These are phyloP conservation scores for grape (Vitis vinifera) DNA, from an alignment of 164 flowering plant genomes.

Conservation along the genomic window ASM3070453v1 NC_081807.1:2851001-2851500, in stretches of 20 bases:
- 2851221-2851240: conserved; percentile 90
- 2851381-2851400: too few relatives aligned
- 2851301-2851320: background rate
- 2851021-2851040: too few relatives aligned
- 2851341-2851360: background rate
- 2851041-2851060: background rate
- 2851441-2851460: too few relatives aligned
- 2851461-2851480: too few relatives aligned
- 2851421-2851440: too few relatives aligned
- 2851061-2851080: background rate
- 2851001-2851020: too few relatives aligned
- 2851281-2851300: conserved; percentile 4
- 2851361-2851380: too few relatives aligned
- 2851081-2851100: conserved; percentile 82
- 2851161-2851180: conserved; percentile 79
- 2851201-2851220: conserved; percentile 77
- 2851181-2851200: conserved; percentile 64
- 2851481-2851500: too few relatives aligned
- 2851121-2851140: conserved; percentile 92
- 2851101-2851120: conserved; percentile 94
- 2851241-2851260: conserved; percentile 93
- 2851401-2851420: too few relatives aligned
- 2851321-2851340: background rate
- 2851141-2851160: conserved; percentile 78
- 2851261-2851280: conserved; percentile 92